Conservation (phyloP, 2,329 filamentous ascomycete genomes). For the Exophiala calicioides region DNA sequence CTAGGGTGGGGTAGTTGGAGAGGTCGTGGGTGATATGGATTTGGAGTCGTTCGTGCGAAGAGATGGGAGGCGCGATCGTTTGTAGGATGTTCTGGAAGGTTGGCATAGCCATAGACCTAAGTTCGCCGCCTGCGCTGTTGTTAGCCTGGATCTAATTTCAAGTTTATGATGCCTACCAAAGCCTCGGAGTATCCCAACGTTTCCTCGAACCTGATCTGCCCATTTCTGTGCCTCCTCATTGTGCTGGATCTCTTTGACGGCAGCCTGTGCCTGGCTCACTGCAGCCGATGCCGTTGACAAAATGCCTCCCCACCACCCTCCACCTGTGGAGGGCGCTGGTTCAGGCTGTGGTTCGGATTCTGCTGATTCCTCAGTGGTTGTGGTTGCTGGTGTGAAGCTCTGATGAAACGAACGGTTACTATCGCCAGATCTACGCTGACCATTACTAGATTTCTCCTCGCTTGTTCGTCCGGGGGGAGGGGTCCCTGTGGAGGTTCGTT, state of each 20-base stretch:
- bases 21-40: constrained; percentile 98
- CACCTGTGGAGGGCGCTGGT: constrained; percentile 59
- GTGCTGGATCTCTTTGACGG: constrained; percentile 91
- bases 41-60: constrained; percentile 91
- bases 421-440: constrained; percentile 72
- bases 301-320: constrained; percentile 87
- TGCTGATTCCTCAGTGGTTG: constrained; percentile 51
- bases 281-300: constrained; percentile 72
- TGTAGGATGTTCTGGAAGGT: constrained; percentile 95
- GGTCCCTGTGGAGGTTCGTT: constrained; percentile 53
- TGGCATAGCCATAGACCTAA: constrained; percentile 81
- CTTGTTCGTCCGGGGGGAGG: constrained; percentile 56
- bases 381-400: constrained; percentile 69
- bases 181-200: constrained; percentile 74
- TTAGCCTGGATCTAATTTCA: neutral
- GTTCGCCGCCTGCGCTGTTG: constrained; percentile 69
- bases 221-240: constrained; percentile 96
- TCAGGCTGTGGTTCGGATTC: constrained; percentile 56
- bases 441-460: constrained; percentile 61
- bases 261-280: constrained; percentile 87
- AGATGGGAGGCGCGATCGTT: constrained; percentile 92
- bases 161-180: constrained; percentile 61
- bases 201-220: constrained; percentile 90
- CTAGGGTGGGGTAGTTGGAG: constrained; percentile 88
- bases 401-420: constrained; percentile 71